Conservation (phyloP, 2,329 filamentous ascomycete genomes). For the Akanthomyces muscarius region DNA sequence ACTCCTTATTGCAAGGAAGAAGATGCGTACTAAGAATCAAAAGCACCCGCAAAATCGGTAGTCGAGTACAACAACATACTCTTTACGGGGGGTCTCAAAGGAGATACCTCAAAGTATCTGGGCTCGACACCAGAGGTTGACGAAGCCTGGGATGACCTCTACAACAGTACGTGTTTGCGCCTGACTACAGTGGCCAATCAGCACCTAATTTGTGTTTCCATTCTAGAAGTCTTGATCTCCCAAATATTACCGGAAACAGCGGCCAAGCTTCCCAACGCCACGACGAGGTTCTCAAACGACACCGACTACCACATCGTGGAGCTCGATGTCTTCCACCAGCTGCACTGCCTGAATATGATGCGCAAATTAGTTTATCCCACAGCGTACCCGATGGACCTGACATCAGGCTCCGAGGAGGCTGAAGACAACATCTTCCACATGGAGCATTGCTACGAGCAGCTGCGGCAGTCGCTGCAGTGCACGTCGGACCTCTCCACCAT, state of each 20-base stretch:
- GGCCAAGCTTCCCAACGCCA: conserved; percentile 48
- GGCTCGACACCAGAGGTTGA: conserved; percentile 53
- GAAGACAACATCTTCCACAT: conserved; percentile 26
- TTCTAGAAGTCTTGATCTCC: conserved; percentile 48
- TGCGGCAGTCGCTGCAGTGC: conserved; percentile 51
- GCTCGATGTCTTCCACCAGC: conserved; percentile 52
- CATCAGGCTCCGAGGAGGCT: conserved; percentile 44
- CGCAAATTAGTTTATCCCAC: conserved; percentile 45
- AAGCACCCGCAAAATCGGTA: conserved; percentile 43
- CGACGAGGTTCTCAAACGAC: conserved; percentile 49
- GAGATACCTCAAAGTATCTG: conserved; percentile 46
- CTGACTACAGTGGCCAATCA: too few species aligned
- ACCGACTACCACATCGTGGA: conserved; percentile 52
- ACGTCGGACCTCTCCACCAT: conserved; percentile 51
- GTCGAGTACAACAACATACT: conserved; percentile 47
- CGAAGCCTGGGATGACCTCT: conserved; percentile 51
- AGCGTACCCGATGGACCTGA: conserved; percentile 37
- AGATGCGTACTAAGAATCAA: background rate
- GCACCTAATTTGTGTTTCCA: background rate
- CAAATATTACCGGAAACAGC: conserved; percentile 53
- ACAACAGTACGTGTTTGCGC: conserved; percentile 22
- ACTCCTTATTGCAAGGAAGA: background rate
- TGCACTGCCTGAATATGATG: conserved; percentile 46
- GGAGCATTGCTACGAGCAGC: conserved; percentile 53
- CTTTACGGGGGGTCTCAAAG: conserved; percentile 43